Evolutionary conservation across 2,329 filamentous ascomycete species (phyloP).

Genomic region (Juglanconis juglandina): DNA sequence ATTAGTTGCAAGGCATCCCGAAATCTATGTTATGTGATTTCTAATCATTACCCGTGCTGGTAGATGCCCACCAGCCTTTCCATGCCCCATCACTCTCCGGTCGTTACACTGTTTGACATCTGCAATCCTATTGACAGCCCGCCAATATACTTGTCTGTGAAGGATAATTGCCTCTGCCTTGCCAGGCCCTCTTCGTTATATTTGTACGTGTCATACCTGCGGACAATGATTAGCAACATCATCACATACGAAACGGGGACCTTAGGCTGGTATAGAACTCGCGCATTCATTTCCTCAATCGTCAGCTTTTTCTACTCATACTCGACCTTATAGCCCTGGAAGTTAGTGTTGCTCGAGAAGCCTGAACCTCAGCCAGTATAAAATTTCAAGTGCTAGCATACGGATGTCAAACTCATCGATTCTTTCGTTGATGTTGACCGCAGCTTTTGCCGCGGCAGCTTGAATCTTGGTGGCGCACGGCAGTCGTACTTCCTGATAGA

Average conservation of each 20-base stretch:
- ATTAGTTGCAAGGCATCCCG: no score
- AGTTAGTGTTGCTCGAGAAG: constrained; percentile 59
- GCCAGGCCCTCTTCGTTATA: constrained; percentile 51
- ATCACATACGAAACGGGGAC: background rate
- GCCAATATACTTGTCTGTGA: constrained; percentile 35
- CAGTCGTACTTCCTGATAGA: constrained; percentile 52
- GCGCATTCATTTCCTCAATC: constrained; percentile 67
- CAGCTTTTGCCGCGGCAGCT: constrained; percentile 53
- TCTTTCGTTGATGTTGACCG: constrained; percentile 60
- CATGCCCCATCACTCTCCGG: constrained; percentile 4
- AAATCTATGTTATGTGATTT: background rate
- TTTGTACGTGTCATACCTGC: constrained; percentile 56
- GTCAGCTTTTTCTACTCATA: constrained; percentile 60
- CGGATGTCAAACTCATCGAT: constrained; percentile 41
- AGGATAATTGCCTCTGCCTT: constrained; percentile 29
- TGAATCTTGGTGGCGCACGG: constrained; percentile 56
- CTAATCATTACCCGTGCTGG: background rate
- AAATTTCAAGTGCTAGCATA: no score
- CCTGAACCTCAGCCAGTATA: constrained; percentile 32
- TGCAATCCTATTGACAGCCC: constrained; percentile 46
- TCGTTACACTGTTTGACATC: constrained; percentile 45
- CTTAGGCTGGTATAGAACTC: constrained; percentile 27
- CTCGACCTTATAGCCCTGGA: constrained; percentile 57
- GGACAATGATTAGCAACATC: background rate
- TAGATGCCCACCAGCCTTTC: background rate